Percentiles rank a stretch among this genome's conserved stretches.
Conservation (phyloP, 345 rosid genomes). For the Lepidium sativum region DNA sequence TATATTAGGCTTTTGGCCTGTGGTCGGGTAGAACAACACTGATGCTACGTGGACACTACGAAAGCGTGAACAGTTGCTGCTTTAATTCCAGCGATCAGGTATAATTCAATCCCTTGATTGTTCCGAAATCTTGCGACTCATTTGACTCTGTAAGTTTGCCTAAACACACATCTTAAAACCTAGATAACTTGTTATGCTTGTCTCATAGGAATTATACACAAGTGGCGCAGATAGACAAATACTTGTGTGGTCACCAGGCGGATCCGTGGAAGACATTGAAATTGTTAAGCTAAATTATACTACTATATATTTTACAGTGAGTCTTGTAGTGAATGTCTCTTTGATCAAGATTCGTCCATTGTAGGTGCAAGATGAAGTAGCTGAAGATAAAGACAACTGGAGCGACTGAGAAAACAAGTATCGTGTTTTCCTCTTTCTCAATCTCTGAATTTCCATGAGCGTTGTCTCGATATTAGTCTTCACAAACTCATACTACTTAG, state of each 20-base stretch:
- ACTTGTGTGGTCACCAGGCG: conserved; percentile 80
- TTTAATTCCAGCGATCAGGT: conserved; percentile 83
- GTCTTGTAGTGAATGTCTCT: neutral
- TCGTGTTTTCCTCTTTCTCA: neutral
- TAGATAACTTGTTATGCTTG: conserved; percentile 1
- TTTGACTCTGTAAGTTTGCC: neutral
- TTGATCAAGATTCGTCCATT: neutral
- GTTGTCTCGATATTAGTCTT: neutral
- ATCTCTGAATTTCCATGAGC: neutral
- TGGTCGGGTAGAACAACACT: conserved; percentile 64
- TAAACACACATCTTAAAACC: neutral
- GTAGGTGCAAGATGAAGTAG: conserved; percentile 37
- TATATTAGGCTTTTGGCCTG: conserved; percentile 58
- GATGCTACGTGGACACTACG: conserved; percentile 81
- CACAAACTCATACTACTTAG: neutral
- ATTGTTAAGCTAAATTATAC: neutral
- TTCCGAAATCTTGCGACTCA: neutral
- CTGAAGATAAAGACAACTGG: conserved; percentile 65
- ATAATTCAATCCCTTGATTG: neutral
- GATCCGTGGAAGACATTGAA: conserved; percentile 33
- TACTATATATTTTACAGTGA: neutral
- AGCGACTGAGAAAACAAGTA: conserved; percentile 33
- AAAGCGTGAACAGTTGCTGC: conserved; percentile 70
- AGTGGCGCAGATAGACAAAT: conserved; percentile 76
- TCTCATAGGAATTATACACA: conserved; percentile 67